Evolutionary conservation across 495 filamentous ascomycete species (phyloP).

Genomic region (Usnea hakonensis): DNA sequence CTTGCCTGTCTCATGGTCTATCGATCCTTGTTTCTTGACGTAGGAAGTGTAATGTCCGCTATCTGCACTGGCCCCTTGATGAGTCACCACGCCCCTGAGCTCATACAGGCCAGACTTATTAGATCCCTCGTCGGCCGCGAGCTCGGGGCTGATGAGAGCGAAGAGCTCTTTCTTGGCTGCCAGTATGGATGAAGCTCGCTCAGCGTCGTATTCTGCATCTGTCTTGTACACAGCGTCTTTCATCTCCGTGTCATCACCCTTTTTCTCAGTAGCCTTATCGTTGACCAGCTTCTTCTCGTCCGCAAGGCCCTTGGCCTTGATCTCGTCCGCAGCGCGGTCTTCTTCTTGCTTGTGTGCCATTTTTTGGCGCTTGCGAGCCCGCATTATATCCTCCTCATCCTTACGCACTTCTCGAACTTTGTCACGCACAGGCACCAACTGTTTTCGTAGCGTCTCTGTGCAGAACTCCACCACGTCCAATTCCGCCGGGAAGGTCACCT

Average conservation of each 20-base stretch:
- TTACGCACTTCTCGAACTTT: conserved; percentile 93
- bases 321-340: conserved; percentile 38
- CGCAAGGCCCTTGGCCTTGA: conserved; percentile 43
- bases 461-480: conserved; percentile 93
- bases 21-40: conserved; percentile 75
- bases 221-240: conserved; percentile 73
- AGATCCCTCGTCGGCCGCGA: conserved; percentile 67
- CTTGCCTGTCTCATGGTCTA: conserved; percentile 61
- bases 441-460: conserved; percentile 74
- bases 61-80: conserved; percentile 93
- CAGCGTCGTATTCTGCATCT: conserved; percentile 83
- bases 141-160: conserved; percentile 59
- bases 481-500: conserved; percentile 91
- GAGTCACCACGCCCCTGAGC: conserved; percentile 89
- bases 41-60: conserved; percentile 97
- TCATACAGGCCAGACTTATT: conserved; percentile 94
- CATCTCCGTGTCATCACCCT: conserved; percentile 59
- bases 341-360: conserved; percentile 56
- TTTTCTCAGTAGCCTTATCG: conserved; percentile 47
- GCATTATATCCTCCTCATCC: conserved; percentile 83
- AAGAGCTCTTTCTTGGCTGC: conserved; percentile 78
- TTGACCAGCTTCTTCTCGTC: conserved; percentile 44
- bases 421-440: conserved; percentile 82
- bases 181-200: conserved; percentile 63
- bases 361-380: conserved; percentile 81